These are phyloP conservation scores for Volvox africanus DNA, from an alignment of 139 green algal species.

Conservation along the genomic window DNA sequence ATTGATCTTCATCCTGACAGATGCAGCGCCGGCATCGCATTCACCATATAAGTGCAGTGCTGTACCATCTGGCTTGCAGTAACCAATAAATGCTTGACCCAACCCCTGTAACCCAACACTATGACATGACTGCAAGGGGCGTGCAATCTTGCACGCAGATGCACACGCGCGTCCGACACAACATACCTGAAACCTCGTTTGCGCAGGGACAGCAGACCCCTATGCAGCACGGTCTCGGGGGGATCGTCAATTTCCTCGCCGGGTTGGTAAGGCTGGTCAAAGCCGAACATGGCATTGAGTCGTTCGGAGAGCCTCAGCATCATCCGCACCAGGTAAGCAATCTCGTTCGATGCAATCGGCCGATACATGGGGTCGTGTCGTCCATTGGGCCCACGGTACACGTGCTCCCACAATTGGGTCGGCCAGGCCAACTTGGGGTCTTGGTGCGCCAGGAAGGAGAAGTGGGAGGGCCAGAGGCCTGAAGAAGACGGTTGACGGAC, in stretches of 20 bases:
- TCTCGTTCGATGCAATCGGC: conserved; percentile 84
- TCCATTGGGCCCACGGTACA: conserved; percentile 36
- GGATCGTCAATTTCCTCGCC: conserved; percentile 58
- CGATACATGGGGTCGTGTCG: conserved; percentile 74
- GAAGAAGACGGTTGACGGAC: neutral
- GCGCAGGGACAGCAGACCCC: conserved; percentile 19
- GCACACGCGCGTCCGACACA: neutral
- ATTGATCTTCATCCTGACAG: neutral
- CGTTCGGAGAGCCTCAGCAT: conserved; percentile 67
- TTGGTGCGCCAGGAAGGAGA: neutral
- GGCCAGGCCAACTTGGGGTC: conserved; percentile 19
- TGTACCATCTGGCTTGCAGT: neutral
- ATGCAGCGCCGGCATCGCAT: neutral
- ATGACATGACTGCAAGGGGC: neutral
- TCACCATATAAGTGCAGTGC: neutral
- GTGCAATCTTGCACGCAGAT: neutral
- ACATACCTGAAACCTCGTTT: conserved; percentile 56
- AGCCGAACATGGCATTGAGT: conserved; percentile 68
- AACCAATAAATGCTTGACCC: neutral
- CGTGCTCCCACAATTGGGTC: neutral
- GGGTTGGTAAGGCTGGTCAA: conserved; percentile 56
- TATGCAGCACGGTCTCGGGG: conserved; percentile 64
- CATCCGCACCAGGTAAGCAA: conserved; percentile 76
- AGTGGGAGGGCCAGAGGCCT: conserved; percentile 20
- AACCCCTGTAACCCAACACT: neutral